Conservation (phyloP, 352 stramenopile genomes). For the Phytophthora vignae region DNA sequence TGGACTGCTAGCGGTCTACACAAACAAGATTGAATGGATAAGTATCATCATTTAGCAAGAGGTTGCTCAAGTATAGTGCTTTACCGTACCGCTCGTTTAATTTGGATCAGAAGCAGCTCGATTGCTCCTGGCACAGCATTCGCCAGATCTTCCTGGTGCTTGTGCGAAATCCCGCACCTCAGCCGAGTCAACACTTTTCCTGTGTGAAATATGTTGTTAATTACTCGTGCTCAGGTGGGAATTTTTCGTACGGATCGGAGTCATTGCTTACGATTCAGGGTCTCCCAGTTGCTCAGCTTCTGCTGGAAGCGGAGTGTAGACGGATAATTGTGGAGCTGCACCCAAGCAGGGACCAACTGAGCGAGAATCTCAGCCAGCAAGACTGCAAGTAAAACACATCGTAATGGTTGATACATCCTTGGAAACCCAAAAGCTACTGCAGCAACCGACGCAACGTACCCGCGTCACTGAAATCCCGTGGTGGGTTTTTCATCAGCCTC, state of each 20-base stretch:
- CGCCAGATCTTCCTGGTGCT: slow-evolving; percentile 57
- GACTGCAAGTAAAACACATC: slow-evolving; percentile 19
- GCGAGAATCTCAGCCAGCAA: slow-evolving; percentile 59
- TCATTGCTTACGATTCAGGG: slow-evolving; percentile 50
- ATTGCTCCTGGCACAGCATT: slow-evolving; percentile 51
- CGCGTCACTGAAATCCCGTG: slow-evolving; percentile 64
- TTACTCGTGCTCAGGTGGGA: neutral
- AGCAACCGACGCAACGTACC: slow-evolving; percentile 13
- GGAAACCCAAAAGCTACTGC: neutral
- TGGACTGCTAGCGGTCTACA: slow-evolving; percentile 28
- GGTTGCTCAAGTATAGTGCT: neutral
- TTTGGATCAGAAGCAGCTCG: slow-evolving; percentile 48
- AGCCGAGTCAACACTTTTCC: slow-evolving; percentile 58
- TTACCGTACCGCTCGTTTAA: slow-evolving; percentile 50
- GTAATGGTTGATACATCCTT: neutral
- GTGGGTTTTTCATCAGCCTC: slow-evolving; percentile 41
- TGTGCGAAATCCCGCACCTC: slow-evolving; percentile 52
- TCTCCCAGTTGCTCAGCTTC: slow-evolving; percentile 67
- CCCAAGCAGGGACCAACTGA: slow-evolving; percentile 54
- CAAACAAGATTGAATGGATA: neutral
- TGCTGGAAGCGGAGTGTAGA: slow-evolving; percentile 51
- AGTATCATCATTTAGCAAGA: too few species aligned
- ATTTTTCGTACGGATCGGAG: too few species aligned
- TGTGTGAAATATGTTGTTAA: slow-evolving; percentile 3
- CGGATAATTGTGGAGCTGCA: slow-evolving; percentile 61